Evolutionary conservation across 164 flowering plant species (phyloP).

Genomic region (Houttuynia cordata): DNA sequence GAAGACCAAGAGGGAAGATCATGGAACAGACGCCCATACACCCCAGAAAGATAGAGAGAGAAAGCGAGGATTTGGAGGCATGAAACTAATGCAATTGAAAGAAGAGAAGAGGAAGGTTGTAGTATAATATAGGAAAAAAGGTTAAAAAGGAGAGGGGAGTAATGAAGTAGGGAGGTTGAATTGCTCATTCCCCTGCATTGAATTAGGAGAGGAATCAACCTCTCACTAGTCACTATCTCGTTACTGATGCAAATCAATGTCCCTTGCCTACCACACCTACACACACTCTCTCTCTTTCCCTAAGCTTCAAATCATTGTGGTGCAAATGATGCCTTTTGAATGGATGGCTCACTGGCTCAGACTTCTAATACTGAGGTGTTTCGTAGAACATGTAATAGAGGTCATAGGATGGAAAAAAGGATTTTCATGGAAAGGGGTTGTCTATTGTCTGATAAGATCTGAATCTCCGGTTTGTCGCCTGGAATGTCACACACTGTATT

Average conservation of each 20-base stretch:
- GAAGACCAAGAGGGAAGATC: not conserved
- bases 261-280: slow-evolving; percentile 4
- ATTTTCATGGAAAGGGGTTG: not conserved
- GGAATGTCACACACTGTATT: not conserved
- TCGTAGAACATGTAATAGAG: too few relatives aligned
- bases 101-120: not conserved
- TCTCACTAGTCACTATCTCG: not conserved
- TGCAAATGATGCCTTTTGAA: not conserved
- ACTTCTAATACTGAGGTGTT: too few relatives aligned
- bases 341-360: not conserved
- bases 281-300: not conserved
- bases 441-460: not conserved
- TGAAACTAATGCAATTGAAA: not conserved
- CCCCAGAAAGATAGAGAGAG: slow-evolving; percentile 1
- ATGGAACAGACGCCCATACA: not conserved
- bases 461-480: slow-evolving; percentile 2
- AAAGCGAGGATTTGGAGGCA: not conserved
- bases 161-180: not conserved
- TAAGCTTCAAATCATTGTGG: not conserved
- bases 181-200: not conserved
- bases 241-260: slow-evolving; percentile 3
- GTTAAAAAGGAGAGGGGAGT: not conserved
- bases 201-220: slow-evolving; percentile 1
- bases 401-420: not conserved
- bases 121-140: not conserved